Percentiles rank a stretch among this genome's conserved stretches.
These are phyloP conservation scores for Backusella morwellensis DNA, from an alignment of 192 early-diverging fungal genomes.

Conservation along the genomic window DNA sequence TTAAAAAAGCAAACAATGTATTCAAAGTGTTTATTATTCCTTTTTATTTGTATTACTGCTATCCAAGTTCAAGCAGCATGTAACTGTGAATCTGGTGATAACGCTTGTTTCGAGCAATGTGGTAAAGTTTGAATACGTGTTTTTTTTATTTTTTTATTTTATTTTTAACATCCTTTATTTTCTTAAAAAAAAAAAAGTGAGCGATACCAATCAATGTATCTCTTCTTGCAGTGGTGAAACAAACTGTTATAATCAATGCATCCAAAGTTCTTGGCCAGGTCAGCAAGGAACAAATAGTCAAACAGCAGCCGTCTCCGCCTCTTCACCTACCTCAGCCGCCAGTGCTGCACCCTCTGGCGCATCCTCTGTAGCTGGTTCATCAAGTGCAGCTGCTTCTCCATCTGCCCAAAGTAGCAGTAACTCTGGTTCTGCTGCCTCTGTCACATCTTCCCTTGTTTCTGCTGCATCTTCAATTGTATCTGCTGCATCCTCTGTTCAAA, in stretches of 20 bases:
- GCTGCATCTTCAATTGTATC: neutral
- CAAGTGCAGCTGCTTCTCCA: neutral
- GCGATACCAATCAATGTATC: conserved; percentile 6
- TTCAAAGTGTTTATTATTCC: neutral
- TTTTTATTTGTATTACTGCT: neutral
- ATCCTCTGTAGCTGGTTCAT: neutral
- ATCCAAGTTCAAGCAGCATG: conserved; percentile 6
- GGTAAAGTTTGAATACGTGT: neutral
- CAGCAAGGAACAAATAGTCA: neutral
- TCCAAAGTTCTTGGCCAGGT: conserved; percentile 13
- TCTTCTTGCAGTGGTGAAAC: neutral
- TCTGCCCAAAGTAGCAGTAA: neutral
- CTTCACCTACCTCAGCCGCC: neutral
- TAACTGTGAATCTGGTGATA: conserved; percentile 14
- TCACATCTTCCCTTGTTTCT: neutral
- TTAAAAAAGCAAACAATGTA: neutral
- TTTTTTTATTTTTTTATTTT: neutral
- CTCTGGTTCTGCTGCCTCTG: neutral
- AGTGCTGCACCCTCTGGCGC: neutral
- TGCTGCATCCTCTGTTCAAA: neutral
- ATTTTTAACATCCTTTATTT: neutral
- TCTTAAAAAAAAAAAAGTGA: neutral
- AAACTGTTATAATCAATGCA: conserved; percentile 7
- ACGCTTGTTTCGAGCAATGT: neutral
- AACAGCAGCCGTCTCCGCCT: neutral